Percentiles rank a stretch among this genome's conserved stretches.
phyloP scores from a whole-genome alignment of 108 stramenopile species.

The Fragilaria crotonensis region DNA sequence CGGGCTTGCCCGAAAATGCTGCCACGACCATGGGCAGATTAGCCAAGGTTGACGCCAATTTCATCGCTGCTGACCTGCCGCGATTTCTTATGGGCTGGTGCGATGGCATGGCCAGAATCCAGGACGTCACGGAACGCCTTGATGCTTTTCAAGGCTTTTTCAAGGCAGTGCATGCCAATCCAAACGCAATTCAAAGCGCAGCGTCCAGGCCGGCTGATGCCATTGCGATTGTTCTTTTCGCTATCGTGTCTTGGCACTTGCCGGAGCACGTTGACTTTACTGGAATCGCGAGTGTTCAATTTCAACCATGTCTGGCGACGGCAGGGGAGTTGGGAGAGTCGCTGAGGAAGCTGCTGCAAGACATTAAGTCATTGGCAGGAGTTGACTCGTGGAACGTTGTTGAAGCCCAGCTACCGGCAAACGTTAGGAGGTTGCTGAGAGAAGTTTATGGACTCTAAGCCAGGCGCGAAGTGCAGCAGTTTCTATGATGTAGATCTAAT shows the following conservation, averaged over 20 bases:
- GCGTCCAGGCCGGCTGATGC: slow-evolving; percentile 33
- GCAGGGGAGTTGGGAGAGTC: slow-evolving; percentile 43
- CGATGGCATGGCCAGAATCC: slow-evolving; percentile 66
- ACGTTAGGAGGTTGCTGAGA: slow-evolving; percentile 57
- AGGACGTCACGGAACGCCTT: slow-evolving; percentile 51
- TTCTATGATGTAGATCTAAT: too few species aligned
- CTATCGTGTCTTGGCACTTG: slow-evolving; percentile 67
- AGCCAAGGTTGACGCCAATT: slow-evolving; percentile 66
- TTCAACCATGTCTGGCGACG: slow-evolving; percentile 49
- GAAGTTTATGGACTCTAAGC: slow-evolving; percentile 35
- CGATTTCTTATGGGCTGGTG: slow-evolving; percentile 79
- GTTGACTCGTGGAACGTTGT: slow-evolving; percentile 48
- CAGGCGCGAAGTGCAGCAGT: too few species aligned
- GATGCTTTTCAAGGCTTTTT: slow-evolving; percentile 78
- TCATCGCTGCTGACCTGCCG: slow-evolving; percentile 77
- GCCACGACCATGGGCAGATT: slow-evolving; percentile 83
- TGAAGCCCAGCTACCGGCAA: slow-evolving; percentile 51
- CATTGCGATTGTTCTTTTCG: slow-evolving; percentile 59
- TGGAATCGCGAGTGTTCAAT: slow-evolving; percentile 46
- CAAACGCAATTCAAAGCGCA: slow-evolving; percentile 51
- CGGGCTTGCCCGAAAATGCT: slow-evolving; percentile 83
- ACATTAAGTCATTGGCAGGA: slow-evolving; percentile 57
- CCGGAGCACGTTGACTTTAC: slow-evolving; percentile 23
- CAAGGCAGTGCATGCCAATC: slow-evolving; percentile 59
- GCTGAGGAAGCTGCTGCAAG: slow-evolving; percentile 45